These are phyloP conservation scores for Penicillium thymicola DNA, from an alignment of 2,329 filamentous ascomycete genomes.

Conservation along the genomic window DNA sequence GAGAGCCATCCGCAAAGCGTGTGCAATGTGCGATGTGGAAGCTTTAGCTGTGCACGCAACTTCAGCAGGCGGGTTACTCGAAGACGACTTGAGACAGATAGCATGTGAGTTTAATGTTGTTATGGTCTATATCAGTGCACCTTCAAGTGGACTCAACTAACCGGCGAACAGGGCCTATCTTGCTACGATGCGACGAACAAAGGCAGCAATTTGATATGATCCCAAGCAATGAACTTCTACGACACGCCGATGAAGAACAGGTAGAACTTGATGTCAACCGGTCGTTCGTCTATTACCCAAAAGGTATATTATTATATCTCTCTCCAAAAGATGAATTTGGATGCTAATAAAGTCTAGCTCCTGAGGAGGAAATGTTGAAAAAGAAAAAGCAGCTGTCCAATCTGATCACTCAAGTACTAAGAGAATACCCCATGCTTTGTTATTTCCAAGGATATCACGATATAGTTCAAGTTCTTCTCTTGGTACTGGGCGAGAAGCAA, in stretches of 20 bases:
- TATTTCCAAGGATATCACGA: constrained; percentile 99
- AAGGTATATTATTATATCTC: constrained; percentile 53
- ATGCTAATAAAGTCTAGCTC: constrained; percentile 50
- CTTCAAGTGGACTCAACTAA: constrained; percentile 10
- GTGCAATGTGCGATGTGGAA: constrained; percentile 55
- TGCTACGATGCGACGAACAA: constrained; percentile 42
- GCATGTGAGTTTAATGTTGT: constrained; percentile 64
- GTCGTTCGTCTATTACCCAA: constrained; percentile 96
- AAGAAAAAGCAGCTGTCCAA: constrained; percentile 75
- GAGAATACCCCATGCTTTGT: constrained; percentile 75
- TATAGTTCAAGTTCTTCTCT: constrained; percentile 90
- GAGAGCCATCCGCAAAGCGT: constrained; percentile 57
- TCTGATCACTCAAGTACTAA: constrained; percentile 77
- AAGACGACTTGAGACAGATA: constrained; percentile 64
- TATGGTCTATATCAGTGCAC: neutral
- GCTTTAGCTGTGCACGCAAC: constrained; percentile 58
- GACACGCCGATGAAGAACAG: constrained; percentile 86
- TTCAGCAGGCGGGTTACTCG: constrained; percentile 64
- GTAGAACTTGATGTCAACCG: constrained; percentile 89
- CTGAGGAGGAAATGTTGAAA: constrained; percentile 63
- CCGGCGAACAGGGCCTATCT: constrained; percentile 45
- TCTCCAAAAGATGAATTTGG: neutral
- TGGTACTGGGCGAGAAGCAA: constrained; percentile 67
- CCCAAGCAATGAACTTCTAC: constrained; percentile 62
- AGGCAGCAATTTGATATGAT: constrained; percentile 17